These are phyloP conservation scores for Cyclaneusma minus DNA, from an alignment of 2,329 filamentous ascomycete species.

Conservation along the genomic window DNA sequence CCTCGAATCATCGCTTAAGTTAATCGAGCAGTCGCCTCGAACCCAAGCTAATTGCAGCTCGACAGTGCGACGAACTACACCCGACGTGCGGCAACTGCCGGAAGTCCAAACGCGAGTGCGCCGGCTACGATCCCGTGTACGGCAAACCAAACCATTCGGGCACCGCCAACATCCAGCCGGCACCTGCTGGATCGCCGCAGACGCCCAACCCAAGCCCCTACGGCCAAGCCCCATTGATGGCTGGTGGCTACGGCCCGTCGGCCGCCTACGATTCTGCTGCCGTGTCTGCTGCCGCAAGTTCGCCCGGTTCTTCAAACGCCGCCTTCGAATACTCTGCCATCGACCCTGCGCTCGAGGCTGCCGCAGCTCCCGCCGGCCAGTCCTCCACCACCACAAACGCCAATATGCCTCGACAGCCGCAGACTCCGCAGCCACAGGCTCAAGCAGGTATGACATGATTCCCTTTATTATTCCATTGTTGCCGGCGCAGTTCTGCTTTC, in stretches of 20 bases:
- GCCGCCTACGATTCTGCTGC: slow-evolving; percentile 18
- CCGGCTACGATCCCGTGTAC: slow-evolving; percentile 80
- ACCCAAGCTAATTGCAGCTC: slow-evolving; percentile 9
- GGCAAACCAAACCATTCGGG: slow-evolving; percentile 51
- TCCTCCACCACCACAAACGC: no score
- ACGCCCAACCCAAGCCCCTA: slow-evolving; percentile 23
- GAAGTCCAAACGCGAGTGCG: slow-evolving; percentile 75
- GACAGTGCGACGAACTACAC: slow-evolving; percentile 88
- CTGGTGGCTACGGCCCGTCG: slow-evolving; percentile 23
- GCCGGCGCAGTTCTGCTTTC: no score
- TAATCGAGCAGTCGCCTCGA: not conserved
- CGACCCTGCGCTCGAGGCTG: slow-evolving; percentile 48
- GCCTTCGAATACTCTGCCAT: slow-evolving; percentile 45
- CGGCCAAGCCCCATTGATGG: slow-evolving; percentile 28
- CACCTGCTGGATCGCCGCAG: slow-evolving; percentile 25
- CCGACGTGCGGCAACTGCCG: slow-evolving; percentile 83
- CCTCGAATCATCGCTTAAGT: no score
- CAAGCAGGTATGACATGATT: no score
- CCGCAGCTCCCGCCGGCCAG: slow-evolving; percentile 18
- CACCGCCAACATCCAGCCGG: slow-evolving; percentile 58
- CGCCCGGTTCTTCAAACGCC: slow-evolving; percentile 26
- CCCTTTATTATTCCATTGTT: no score
- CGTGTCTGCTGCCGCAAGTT: slow-evolving; percentile 23
- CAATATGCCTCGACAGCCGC: no score
- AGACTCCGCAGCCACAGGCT: no score